Evolutionary conservation across 805 yeast genomes (phyloP).

Genomic region (Jamesozyma piceae): DNA sequence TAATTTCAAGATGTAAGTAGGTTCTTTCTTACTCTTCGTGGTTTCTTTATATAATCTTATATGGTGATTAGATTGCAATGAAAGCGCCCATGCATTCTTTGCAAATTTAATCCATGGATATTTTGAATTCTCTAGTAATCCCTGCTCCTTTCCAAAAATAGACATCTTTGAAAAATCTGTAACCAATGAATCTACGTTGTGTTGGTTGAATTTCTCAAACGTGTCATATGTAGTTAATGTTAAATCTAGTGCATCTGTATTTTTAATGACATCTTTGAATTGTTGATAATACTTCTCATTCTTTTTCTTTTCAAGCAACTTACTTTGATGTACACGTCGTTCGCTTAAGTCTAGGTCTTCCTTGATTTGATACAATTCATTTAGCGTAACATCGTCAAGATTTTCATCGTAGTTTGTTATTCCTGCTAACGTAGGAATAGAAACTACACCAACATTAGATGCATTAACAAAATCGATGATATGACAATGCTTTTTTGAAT

Average conservation of each 20-base stretch:
- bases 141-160: conserved; percentile 11
- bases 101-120: conserved; percentile 32
- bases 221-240: conserved; percentile 34
- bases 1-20: conserved; percentile 11
- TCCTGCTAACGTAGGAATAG: conserved; percentile 46
- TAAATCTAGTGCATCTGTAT: conserved; percentile 21
- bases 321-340: conserved; percentile 7
- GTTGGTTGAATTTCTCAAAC: conserved; percentile 27
- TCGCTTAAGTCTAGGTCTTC: conserved; percentile 9
- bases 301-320: conserved; percentile 1
- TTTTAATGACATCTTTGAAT: conserved; percentile 11
- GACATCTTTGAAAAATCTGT: conserved; percentile 6
- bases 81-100: conserved; percentile 27
- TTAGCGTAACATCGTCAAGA: conserved; percentile 27
- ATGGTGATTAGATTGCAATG: conserved; percentile 14
- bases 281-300: conserved; percentile 3
- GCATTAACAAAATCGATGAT: conserved; percentile 72
- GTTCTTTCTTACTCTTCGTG: conserved; percentile 8
- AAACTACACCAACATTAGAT: conserved; percentile 41
- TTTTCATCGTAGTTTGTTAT: conserved; percentile 13
- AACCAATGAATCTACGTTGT: conserved; percentile 1
- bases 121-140: conserved; percentile 16
- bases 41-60: conserved; percentile 19
- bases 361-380: conserved; percentile 26
- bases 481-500: conserved; percentile 57